A percentile compares a stretch with the other conserved stretches of the same genome.
Evolutionary conservation across 2,329 filamentous ascomycete genomes (phyloP).

Genomic region (Hawksworthiomyces lignivorus): DNA sequence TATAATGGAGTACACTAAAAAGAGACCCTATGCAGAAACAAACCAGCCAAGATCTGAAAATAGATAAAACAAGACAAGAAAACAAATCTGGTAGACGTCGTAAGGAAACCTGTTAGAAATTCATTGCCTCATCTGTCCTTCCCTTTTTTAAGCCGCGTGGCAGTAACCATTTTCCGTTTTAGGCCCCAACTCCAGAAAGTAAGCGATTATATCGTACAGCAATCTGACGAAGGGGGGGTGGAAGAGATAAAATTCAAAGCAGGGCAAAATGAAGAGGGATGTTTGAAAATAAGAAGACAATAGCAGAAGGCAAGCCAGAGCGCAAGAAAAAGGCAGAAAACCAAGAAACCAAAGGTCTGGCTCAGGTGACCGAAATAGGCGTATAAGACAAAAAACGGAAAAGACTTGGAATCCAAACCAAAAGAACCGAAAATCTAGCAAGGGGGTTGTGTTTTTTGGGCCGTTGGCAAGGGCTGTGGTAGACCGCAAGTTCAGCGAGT

Average conservation of each 20-base stretch:
- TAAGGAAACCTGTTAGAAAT: no score
- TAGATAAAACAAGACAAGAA: neutral
- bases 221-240: conserved; percentile 16
- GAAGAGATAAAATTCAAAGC: conserved; percentile 19
- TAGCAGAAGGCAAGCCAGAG: no score
- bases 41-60: no score
- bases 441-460: no score
- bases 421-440: neutral
- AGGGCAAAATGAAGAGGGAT: conserved; percentile 16
- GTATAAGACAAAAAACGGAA: conserved; percentile 15
- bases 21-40: no score
- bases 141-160: conserved; percentile 15
- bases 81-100: no score
- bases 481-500: no score
- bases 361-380: no score
- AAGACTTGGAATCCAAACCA: neutral
- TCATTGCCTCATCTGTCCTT: neutral
- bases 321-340: conserved; percentile 2
- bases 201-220: conserved; percentile 24
- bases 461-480: no score
- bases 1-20: no score
- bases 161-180: conserved; percentile 16
- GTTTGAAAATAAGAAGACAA: no score
- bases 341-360: conserved; percentile 20
- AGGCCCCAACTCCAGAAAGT: conserved; percentile 18